A percentile compares a stretch with the other conserved stretches of the same genome.
phyloP scores from a whole-genome alignment of 2,329 filamentous ascomycete genomes.

The Arthrobotrys megalospora region DNA sequence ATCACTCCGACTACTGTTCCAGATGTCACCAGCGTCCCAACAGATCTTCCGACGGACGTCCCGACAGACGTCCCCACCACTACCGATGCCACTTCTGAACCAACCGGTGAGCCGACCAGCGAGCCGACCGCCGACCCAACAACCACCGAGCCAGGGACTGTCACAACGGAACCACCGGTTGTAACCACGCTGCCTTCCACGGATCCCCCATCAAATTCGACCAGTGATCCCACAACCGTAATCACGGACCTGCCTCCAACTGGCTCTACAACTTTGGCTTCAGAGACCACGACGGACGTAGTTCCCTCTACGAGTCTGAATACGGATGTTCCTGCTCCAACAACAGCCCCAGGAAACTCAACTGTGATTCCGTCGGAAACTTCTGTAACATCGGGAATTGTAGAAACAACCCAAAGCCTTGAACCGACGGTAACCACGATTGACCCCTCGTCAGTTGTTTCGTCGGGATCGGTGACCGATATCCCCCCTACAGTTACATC shows the following conservation, averaged over 20 bases:
- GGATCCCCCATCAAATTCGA: constrained; percentile 62
- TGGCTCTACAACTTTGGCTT: constrained; percentile 59
- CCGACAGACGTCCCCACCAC: constrained; percentile 56
- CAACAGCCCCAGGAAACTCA: constrained; percentile 66
- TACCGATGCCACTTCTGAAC: constrained; percentile 33
- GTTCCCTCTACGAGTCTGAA: neutral
- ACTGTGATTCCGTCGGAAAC: constrained; percentile 61
- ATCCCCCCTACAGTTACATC: constrained; percentile 70
- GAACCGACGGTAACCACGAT: constrained; percentile 30
- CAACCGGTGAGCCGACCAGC: constrained; percentile 11
- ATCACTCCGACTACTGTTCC: constrained; percentile 32
- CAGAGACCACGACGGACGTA: constrained; percentile 40
- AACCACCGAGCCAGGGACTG: constrained; percentile 60
- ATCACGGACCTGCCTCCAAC: constrained; percentile 60
- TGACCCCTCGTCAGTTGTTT: constrained; percentile 21
- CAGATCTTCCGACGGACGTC: neutral
- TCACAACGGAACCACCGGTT: constrained; percentile 48
- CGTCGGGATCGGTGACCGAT: constrained; percentile 68
- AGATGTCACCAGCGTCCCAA: constrained; percentile 43
- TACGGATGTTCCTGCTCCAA: constrained; percentile 36
- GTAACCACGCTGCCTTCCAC: constrained; percentile 51
- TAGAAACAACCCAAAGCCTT: constrained; percentile 64
- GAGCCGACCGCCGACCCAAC: constrained; percentile 40
- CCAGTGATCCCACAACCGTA: constrained; percentile 45
- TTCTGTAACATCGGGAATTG: constrained; percentile 62